Percentiles rank a stretch among this genome's conserved stretches.
Evolutionary conservation across 2,329 filamentous ascomycete species (phyloP).

Genomic region (Exutisphaerella laricina): DNA sequence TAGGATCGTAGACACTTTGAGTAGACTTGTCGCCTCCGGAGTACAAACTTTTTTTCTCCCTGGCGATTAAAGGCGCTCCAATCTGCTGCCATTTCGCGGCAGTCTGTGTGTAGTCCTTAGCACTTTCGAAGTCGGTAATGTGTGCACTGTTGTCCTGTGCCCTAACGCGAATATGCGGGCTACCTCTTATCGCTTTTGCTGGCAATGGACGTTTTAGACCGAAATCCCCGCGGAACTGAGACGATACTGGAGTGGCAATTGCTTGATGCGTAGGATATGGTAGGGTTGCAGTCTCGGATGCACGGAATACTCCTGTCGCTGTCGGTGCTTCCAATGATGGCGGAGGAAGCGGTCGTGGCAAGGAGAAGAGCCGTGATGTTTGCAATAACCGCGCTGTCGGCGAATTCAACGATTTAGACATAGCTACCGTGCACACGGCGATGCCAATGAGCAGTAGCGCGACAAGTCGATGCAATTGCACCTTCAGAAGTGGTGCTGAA

Average conservation of each 20-base stretch:
- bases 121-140: conserved; percentile 87
- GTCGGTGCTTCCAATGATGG: conserved; percentile 44
- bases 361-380: conserved; percentile 81
- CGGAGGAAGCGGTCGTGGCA: conserved; percentile 68
- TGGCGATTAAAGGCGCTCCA: conserved; percentile 61
- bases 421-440: conserved; percentile 13
- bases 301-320: conserved; percentile 46
- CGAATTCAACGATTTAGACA: conserved; percentile 43
- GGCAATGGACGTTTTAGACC: conserved; percentile 83
- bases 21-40: conserved; percentile 9
- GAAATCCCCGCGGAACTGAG: conserved; percentile 78
- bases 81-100: conserved; percentile 83
- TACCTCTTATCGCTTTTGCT: conserved; percentile 64
- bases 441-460: too few relatives aligned
- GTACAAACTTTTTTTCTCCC: conserved; percentile 23
- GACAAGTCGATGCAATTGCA: too few relatives aligned
- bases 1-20: conserved; percentile 38
- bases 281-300: conserved; percentile 66
- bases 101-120: conserved; percentile 73
- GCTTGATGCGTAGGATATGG: conserved; percentile 77
- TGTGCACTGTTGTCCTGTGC: conserved; percentile 66
- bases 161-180: conserved; percentile 70
- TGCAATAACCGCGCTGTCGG: conserved; percentile 67
- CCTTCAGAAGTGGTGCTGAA: too few relatives aligned
- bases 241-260: conserved; percentile 69